Conservation (phyloP, 169 alveolate genomes). For the Eimeria sp. region DNA sequence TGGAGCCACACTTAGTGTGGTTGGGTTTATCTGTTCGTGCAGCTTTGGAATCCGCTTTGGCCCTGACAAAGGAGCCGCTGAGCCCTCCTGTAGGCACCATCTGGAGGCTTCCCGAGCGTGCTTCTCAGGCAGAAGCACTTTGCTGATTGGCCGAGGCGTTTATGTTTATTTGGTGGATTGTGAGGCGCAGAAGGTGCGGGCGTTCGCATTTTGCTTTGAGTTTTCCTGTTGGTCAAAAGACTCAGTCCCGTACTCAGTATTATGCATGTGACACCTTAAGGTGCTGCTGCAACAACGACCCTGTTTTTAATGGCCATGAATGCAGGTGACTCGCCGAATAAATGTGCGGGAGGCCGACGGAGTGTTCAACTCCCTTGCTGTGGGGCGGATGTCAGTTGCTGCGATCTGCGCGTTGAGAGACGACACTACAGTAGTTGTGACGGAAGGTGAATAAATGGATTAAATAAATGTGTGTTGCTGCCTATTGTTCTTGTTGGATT, state of each 20-base stretch:
- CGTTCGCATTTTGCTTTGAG: not conserved
- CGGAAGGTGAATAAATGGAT: slow-evolving; percentile 1
- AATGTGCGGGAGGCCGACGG: slow-evolving; percentile 12
- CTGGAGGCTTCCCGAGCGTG: slow-evolving; percentile 29
- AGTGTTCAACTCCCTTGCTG: not conserved
- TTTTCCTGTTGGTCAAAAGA: not conserved
- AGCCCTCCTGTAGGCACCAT: not conserved
- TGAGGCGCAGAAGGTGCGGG: slow-evolving; percentile 40
- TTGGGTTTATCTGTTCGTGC: not conserved
- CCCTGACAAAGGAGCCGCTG: not conserved
- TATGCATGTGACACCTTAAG: not conserved
- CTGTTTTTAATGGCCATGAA: not conserved
- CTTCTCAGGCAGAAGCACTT: not conserved
- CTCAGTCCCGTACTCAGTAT: not conserved
- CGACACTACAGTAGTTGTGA: slow-evolving; percentile 14
- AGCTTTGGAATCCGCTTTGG: slow-evolving; percentile 60
- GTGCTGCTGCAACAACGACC: not conserved
- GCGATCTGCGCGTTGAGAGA: slow-evolving; percentile 47
- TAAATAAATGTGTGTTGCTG: not conserved
- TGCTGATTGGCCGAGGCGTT: slow-evolving; percentile 24
- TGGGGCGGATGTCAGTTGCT: not conserved
- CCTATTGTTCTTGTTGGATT: no score
- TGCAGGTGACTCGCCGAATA: slow-evolving; percentile 43
- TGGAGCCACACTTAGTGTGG: not conserved
- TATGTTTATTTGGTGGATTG: slow-evolving; percentile 19